Evolutionary conservation across 1,284 basidiomycete genomes (phyloP).

Genomic region (Leucoagaricus sp.): DNA sequence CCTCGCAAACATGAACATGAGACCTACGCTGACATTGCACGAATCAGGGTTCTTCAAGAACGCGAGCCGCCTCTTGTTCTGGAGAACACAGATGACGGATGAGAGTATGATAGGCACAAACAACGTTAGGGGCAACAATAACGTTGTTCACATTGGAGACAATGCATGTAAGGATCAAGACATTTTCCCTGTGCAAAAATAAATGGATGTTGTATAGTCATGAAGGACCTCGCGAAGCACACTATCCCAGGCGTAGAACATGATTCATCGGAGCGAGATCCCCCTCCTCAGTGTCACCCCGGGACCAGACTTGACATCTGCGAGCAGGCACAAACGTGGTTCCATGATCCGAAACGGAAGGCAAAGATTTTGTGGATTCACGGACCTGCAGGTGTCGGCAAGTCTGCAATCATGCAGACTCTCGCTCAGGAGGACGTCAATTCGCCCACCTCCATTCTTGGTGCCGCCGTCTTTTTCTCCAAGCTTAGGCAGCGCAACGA

Average conservation of each 20-base stretch:
- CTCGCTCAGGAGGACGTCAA: not conserved
- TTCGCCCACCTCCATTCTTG: not conserved
- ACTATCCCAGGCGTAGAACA: not conserved
- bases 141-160: too few species aligned
- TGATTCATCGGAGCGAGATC: not conserved
- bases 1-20: too few species aligned
- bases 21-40: too few species aligned
- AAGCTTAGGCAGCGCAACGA: not conserved
- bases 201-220: too few species aligned
- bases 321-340: not conserved
- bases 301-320: not conserved
- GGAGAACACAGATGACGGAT: too few species aligned
- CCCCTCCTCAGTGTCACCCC: not conserved
- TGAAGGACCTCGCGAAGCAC: not conserved
- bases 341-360: not conserved
- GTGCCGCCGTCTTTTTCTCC: not conserved
- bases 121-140: too few species aligned
- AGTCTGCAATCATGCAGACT: slow-evolving; percentile 1
- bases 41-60: too few species aligned
- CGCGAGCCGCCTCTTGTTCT: too few species aligned
- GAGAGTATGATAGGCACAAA: too few species aligned
- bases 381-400: not conserved
- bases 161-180: too few species aligned
- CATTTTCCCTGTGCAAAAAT: too few species aligned
- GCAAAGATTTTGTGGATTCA: not conserved